These are phyloP conservation scores for Vitis riparia DNA, from an alignment of 164 flowering plant genomes.

Conservation along the genomic window DNA sequence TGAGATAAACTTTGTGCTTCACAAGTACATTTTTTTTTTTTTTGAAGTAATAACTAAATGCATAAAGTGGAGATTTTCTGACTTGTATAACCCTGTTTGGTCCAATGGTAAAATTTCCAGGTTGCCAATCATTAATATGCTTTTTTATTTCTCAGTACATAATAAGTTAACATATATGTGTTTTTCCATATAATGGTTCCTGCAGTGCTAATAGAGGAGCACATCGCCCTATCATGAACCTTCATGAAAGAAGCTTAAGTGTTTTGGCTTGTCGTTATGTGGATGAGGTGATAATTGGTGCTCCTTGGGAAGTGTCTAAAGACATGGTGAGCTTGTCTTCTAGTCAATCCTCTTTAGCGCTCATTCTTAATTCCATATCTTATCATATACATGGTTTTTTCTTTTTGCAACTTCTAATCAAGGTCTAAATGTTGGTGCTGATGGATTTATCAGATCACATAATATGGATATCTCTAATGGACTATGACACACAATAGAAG, in stretches of 20 bases:
- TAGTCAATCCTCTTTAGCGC: not conserved
- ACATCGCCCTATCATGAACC: conserved; percentile 98
- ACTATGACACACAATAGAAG: too few species aligned
- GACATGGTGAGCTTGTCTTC: conserved; percentile 71
- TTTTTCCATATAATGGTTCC: conserved; percentile 9
- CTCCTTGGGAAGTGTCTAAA: conserved; percentile 91
- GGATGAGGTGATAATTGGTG: conserved; percentile 97
- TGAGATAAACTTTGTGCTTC: too few species aligned
- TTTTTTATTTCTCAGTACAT: not conserved
- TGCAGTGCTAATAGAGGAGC: conserved; percentile 82
- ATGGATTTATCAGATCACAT: not conserved
- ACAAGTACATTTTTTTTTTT: too few species aligned
- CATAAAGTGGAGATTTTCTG: too few species aligned
- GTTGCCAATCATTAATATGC: too few species aligned
- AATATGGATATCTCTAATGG: not conserved
- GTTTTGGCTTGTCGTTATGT: conserved; percentile 93
- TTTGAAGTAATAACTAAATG: too few species aligned
- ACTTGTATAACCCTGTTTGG: too few species aligned
- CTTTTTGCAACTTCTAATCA: not conserved
- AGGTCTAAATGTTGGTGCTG: not conserved
- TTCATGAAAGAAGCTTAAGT: conserved; percentile 95
- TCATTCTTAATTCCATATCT: not conserved
- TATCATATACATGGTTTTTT: not conserved
- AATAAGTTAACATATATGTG: not conserved
- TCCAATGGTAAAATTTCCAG: too few species aligned